Evolutionary conservation across 352 stramenopile genomes (phyloP), one percentile per base, ranked within the genome.

Genomic region (Globisporangium nagaii): DNA sequence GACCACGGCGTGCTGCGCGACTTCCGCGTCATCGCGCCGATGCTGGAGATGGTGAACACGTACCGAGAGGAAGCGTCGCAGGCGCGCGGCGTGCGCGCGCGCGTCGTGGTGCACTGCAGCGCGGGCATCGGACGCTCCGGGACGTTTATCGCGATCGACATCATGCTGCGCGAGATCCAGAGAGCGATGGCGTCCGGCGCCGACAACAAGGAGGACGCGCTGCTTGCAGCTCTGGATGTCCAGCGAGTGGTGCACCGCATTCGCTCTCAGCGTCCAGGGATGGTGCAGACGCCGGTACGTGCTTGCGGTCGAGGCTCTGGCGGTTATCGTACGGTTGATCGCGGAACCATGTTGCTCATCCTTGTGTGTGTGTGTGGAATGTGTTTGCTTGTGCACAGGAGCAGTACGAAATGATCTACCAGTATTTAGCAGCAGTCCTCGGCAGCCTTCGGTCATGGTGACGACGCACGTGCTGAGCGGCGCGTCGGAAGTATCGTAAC

Each of bases 391-490:
- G 28, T 1, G 17, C 42, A 37, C 60, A 93, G 84, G 80, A 91
- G 55, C 84, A 91, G 63, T 90, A 90, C 60, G 65, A 84, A 58
- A 90, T 93, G 81, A 84, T 93, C 56, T 90, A 92, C 65, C 66
- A 70, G 57, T 92, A 90, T 73, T 70, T 90, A 73, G 71, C 71
- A 45, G 77, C 73, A 27, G 67, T 90, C 28, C 41, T 90, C 31
- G 77, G 65, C 32, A 70, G 71, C 53, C 64, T 54, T 15, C 64
- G 79, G 51, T 60, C 70, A 15, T 90, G 79, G 76, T 90, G 59
- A 85, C 24, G 13, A 2, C 24, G 13, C 12, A 20, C 39, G 10
- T 28, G 25, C 17, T 31, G 9, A 6, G 22, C 19, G 25, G 5
- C 8, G 24, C 12, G 10, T 46, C 32, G 25, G 13, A 34, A 35